Conservation (phyloP, 148 eudicot genomes). For the Linanthus parryae region DNA sequence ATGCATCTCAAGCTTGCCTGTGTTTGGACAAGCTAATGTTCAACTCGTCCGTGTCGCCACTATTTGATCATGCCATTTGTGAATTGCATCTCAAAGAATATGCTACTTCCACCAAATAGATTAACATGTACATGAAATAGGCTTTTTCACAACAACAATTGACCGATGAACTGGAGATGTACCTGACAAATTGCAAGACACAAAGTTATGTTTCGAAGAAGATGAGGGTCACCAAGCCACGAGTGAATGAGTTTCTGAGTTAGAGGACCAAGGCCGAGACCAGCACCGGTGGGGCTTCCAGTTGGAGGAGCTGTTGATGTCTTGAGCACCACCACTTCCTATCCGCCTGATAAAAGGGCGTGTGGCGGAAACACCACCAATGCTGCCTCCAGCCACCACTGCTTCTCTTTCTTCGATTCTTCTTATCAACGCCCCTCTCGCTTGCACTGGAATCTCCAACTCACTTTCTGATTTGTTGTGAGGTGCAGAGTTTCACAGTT, state of each 20-base stretch:
- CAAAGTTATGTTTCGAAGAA: slow-evolving; percentile 27
- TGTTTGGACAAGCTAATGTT: too few relatives aligned
- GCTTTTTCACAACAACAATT: too few relatives aligned
- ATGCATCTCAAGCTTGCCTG: too few relatives aligned
- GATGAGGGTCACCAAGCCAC: slow-evolving; percentile 37
- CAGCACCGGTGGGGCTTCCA: slow-evolving; percentile 80
- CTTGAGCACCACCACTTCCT: slow-evolving; percentile 69
- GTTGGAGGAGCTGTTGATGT: slow-evolving; percentile 47
- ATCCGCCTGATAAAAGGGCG: slow-evolving; percentile 62
- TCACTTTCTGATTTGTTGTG: too few relatives aligned
- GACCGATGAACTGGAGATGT: neutral
- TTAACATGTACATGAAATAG: too few relatives aligned
- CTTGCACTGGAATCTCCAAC: too few relatives aligned
- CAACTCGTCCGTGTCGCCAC: too few relatives aligned
- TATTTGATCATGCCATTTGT: too few relatives aligned
- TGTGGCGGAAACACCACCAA: slow-evolving; percentile 57
- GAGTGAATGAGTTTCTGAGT: slow-evolving; percentile 36
- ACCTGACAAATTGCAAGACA: slow-evolving; percentile 67
- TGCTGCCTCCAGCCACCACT: slow-evolving; percentile 84
- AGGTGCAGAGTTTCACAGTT: too few relatives aligned
- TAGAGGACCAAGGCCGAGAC: slow-evolving; percentile 60
- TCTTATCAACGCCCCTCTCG: too few relatives aligned
- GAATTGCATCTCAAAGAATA: too few relatives aligned
- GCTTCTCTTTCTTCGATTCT: slow-evolving; percentile 29
- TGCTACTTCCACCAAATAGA: too few relatives aligned